These are phyloP conservation scores for Pseudogymnoascus sp. DNA, from an alignment of 2,329 filamentous ascomycete genomes.

Conservation along the genomic window DNA sequence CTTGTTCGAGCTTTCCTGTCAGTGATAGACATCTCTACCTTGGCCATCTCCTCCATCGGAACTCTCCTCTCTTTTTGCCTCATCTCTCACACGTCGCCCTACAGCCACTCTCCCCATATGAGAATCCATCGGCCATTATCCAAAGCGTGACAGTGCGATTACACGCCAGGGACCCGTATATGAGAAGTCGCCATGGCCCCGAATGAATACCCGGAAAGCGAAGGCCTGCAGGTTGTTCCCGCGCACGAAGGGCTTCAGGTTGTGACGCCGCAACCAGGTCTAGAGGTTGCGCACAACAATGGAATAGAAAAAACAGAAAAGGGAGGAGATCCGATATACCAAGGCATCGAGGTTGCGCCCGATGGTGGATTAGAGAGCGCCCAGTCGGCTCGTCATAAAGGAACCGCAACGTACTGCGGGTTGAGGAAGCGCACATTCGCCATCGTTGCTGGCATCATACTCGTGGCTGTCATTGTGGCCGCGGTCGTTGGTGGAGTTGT, in stretches of 20 bases:
- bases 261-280: background rate
- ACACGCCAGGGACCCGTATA: background rate
- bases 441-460: background rate
- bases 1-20: background rate
- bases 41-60: background rate
- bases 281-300: background rate
- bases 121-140: background rate
- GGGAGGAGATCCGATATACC: background rate
- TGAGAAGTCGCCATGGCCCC: background rate
- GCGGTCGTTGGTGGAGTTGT: background rate
- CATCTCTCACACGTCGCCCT: background rate
- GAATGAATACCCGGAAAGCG: background rate
- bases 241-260: background rate
- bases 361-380: background rate
- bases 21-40: background rate
- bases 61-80: background rate
- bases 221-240: background rate
- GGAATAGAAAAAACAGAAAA: background rate
- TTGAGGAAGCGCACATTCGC: background rate
- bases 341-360: background rate
- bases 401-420: background rate
- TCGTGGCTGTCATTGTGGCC: conserved; percentile 2
- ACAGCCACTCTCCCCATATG: background rate
- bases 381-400: background rate
- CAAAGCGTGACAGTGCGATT: background rate